Conservation (phyloP, 1,139 yeast species). For the Sugiyamaella pinicola region DNA sequence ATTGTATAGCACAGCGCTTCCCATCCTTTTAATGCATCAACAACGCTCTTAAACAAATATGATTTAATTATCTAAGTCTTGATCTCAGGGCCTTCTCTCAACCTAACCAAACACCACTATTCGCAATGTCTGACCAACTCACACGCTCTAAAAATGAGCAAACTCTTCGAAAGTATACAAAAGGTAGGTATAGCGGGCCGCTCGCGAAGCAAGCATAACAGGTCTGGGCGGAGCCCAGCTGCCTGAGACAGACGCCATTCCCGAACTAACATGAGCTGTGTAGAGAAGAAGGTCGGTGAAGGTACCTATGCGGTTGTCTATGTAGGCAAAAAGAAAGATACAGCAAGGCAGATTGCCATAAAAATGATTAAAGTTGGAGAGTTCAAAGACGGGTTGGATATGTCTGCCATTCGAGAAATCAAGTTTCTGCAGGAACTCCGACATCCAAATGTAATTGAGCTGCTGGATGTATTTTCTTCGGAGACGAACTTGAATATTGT, state of each 20-base stretch:
- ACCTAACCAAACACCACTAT: not conserved
- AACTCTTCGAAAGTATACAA: constrained; percentile 37
- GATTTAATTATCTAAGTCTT: too few species aligned
- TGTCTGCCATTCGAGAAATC: constrained; percentile 96
- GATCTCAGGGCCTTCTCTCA: not conserved
- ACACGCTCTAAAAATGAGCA: constrained; percentile 26
- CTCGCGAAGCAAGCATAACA: not conserved
- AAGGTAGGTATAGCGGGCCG: constrained; percentile 29
- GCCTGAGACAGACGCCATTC: not conserved
- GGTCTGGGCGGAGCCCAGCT: constrained; percentile 10
- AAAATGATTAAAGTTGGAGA: constrained; percentile 94
- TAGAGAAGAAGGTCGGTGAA: constrained; percentile 90
- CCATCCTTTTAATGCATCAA: not conserved
- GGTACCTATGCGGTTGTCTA: constrained; percentile 99
- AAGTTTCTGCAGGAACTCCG: constrained; percentile 85
- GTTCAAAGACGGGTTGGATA: constrained; percentile 94
- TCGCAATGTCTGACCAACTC: not conserved
- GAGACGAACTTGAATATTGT: constrained; percentile 77
- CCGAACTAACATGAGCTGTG: not conserved
- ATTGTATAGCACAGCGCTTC: too few species aligned
- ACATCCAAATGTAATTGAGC: constrained; percentile 82
- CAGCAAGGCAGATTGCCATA: constrained; percentile 74
- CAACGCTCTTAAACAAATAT: not conserved
- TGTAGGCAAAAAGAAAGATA: constrained; percentile 58
- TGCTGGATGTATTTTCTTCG: constrained; percentile 81